Conservation (phyloP, 148 eudicot genomes). For the Vaccinium darrowii region DNA sequence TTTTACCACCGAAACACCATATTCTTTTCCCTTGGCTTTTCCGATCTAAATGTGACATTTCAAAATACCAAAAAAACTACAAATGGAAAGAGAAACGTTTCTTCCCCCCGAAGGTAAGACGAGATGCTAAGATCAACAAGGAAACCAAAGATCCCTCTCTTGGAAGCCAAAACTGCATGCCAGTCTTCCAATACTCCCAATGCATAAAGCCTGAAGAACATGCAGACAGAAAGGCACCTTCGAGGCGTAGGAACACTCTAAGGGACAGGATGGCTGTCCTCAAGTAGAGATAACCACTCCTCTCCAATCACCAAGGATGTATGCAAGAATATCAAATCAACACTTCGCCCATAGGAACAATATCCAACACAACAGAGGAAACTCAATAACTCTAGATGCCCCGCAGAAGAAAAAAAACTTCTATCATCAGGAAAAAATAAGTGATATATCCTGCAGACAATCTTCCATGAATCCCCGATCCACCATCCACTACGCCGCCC, state of each 20-base stretch:
- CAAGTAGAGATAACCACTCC: not conserved
- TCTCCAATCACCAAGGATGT: slow-evolving; percentile 5
- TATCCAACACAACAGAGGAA: not conserved
- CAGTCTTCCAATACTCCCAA: not conserved
- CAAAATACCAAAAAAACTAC: not conserved
- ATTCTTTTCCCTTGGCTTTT: not conserved
- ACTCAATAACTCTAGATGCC: not conserved
- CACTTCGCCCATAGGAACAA: not conserved
- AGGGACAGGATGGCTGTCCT: not conserved
- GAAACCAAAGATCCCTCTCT: not conserved
- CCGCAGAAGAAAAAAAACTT: not conserved
- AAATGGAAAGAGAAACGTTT: not conserved
- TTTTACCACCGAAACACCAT: not conserved
- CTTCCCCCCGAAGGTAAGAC: not conserved
- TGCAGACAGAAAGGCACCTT: not conserved
- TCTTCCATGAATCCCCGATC: not conserved
- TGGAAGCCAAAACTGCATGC: not conserved
- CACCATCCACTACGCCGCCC: not conserved
- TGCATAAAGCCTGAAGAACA: not conserved
- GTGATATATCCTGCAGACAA: not conserved
- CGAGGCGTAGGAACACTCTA: not conserved
- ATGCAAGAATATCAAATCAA: not conserved
- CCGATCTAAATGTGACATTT: not conserved
- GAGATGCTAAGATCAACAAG: not conserved
- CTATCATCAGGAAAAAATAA: not conserved